A percentile compares a stretch with the other conserved stretches of the same genome.
Conservation (phyloP, 2,329 filamentous ascomycete genomes). For the Teratosphaeria zuluensis region DNA sequence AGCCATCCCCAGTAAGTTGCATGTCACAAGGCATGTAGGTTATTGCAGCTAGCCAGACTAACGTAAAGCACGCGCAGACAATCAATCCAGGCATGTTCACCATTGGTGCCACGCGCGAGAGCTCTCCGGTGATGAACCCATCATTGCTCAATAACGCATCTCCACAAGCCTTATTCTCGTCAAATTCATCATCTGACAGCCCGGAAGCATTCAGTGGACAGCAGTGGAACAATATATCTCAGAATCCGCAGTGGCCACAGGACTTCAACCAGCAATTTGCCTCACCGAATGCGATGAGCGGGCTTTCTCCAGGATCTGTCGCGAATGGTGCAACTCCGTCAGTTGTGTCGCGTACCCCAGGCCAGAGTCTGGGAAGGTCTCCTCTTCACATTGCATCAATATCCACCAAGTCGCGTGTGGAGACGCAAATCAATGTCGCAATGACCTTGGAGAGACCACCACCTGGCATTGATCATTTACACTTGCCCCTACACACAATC, state of each 20-base stretch:
- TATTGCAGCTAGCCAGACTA: background rate
- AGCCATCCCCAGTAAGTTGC: conserved; percentile 18
- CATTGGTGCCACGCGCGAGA: conserved; percentile 20
- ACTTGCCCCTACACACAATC: conserved; percentile 81
- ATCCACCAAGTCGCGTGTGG: conserved; percentile 70
- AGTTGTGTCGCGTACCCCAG: conserved; percentile 4
- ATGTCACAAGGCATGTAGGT: background rate
- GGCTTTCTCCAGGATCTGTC: conserved; percentile 27
- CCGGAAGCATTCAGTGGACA: conserved; percentile 23
- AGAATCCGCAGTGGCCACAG: conserved; percentile 25
- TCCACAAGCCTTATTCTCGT: conserved; percentile 25
- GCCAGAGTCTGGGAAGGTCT: conserved; percentile 17
- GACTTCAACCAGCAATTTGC: conserved; percentile 23
- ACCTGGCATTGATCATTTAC: conserved; percentile 64
- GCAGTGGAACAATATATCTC: conserved; percentile 18
- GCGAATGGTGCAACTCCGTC: conserved; percentile 20
- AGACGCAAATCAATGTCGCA: conserved; percentile 89
- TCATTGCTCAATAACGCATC: conserved; percentile 23
- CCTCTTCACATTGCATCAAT: conserved; percentile 28
- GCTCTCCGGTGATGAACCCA: conserved; percentile 19
- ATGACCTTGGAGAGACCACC: conserved; percentile 70
- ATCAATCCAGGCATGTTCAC: conserved; percentile 26
- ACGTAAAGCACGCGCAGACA: conserved; percentile 11
- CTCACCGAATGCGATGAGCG: conserved; percentile 20
- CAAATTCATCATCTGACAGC: conserved; percentile 28